A percentile compares a stretch with the other conserved stretches of the same genome.
phyloP scores from a whole-genome alignment of 257 asterid genomes.

The Gentiana dahurica region DNA sequence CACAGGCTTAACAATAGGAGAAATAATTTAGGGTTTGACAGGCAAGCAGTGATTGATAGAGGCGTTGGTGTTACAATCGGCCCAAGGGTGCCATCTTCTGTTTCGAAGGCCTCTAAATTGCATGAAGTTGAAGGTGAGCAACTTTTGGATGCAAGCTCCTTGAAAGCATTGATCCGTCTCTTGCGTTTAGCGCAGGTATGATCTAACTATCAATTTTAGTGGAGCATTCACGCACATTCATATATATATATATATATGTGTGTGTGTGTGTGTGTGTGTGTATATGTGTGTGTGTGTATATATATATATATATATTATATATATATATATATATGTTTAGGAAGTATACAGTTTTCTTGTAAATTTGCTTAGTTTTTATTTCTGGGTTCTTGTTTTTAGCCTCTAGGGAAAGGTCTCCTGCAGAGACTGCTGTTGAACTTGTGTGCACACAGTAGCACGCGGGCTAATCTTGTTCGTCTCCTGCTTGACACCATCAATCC shows the following conservation, averaged over 20 bases:
- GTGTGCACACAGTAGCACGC: constrained; percentile 78
- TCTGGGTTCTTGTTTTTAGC: constrained; percentile 34
- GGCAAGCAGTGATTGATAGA: constrained; percentile 81
- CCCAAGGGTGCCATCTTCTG: constrained; percentile 54
- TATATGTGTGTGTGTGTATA: no score
- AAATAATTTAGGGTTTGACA: constrained; percentile 73
- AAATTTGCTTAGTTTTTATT: constrained; percentile 10
- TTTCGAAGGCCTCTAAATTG: constrained; percentile 70
- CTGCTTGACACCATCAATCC: constrained; percentile 85
- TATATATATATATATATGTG: no score
- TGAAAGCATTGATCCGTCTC: constrained; percentile 86
- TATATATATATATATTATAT: no score
- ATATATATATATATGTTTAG: no score
- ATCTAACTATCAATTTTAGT: background rate
- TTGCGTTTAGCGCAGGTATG: constrained; percentile 81
- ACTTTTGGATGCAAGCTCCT: constrained; percentile 72
- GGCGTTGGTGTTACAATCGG: constrained; percentile 90
- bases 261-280: no score
- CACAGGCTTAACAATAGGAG: constrained; percentile 74
- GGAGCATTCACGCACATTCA: no score
- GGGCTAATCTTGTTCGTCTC: constrained; percentile 66
- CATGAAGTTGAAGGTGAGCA: constrained; percentile 97
- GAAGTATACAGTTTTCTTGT: no score
- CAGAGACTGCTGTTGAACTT: constrained; percentile 90
- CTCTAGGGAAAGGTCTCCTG: constrained; percentile 95